phyloP scores from a whole-genome alignment of 2,329 filamentous ascomycete species.

The Trichoderma arundinaceum region DNA sequence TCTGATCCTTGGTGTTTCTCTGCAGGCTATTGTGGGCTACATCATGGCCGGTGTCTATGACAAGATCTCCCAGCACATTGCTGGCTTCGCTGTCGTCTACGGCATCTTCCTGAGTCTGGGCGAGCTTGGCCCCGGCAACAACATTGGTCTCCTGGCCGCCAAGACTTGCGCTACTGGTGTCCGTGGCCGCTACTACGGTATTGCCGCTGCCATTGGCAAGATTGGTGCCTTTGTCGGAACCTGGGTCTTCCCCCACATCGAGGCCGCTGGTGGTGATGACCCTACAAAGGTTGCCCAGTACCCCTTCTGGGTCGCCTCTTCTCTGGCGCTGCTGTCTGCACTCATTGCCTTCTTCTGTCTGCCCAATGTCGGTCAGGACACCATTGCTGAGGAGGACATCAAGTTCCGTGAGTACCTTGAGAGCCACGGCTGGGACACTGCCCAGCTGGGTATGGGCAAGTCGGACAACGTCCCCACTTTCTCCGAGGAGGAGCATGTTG shows the following conservation, averaged over 20 bases:
- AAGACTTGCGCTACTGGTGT: constrained; percentile 89
- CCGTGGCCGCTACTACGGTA: constrained; percentile 74
- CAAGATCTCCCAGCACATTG: constrained; percentile 63
- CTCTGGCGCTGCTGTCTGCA: constrained; percentile 77
- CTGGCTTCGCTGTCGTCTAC: constrained; percentile 47
- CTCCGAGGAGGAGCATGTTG: constrained; percentile 25
- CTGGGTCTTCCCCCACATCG: constrained; percentile 78
- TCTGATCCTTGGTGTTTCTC: constrained; percentile 70
- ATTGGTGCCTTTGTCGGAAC: constrained; percentile 85
- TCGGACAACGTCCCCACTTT: constrained; percentile 21
- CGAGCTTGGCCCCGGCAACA: constrained; percentile 81
- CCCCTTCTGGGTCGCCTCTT: constrained; percentile 85
- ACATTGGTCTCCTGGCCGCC: constrained; percentile 84
- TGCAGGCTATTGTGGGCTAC: constrained; percentile 82
- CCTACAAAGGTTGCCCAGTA: constrained; percentile 72
- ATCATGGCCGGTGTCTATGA: constrained; percentile 84
- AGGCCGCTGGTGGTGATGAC: constrained; percentile 61
- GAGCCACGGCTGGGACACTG: constrained; percentile 75
- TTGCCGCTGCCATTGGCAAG: constrained; percentile 76
- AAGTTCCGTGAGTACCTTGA: constrained; percentile 77
- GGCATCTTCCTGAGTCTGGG: constrained; percentile 49
- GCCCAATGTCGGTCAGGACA: constrained; percentile 83
- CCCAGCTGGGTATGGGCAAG: constrained; percentile 54
- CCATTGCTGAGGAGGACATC: constrained; percentile 77
- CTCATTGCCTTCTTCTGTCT: constrained; percentile 63